phyloP scores from a whole-genome alignment of 2,329 filamentous ascomycete species.

The Sphaerostilbella broomeana region DNA sequence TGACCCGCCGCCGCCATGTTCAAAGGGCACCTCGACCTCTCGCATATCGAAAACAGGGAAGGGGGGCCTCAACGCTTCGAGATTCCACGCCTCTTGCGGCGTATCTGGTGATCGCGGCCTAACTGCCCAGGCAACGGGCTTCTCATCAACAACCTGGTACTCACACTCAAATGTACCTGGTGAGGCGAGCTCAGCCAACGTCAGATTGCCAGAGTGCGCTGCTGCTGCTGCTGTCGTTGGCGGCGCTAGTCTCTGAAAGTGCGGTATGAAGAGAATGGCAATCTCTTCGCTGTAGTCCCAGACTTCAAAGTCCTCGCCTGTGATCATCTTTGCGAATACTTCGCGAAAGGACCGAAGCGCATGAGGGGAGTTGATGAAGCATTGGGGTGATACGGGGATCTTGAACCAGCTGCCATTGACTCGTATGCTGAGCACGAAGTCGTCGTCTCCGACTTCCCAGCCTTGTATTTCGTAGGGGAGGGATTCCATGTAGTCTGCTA shows the following conservation, averaged over 20 bases:
- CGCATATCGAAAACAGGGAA: constrained; percentile 6
- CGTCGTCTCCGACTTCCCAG: constrained; percentile 12
- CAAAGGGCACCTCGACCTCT: constrained; percentile 9
- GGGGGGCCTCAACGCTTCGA: neutral
- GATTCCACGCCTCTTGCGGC: constrained; percentile 6
- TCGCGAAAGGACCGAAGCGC: constrained; percentile 4
- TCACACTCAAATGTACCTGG: constrained; percentile 8
- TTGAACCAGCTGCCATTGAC: constrained; percentile 9
- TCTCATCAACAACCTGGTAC: constrained; percentile 9
- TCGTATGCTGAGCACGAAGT: constrained; percentile 10
- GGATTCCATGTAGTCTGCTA: neutral
- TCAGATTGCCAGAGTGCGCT: constrained; percentile 10
- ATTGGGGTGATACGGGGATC: constrained; percentile 5
- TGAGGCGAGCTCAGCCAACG: constrained; percentile 7
- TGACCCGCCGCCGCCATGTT: neutral
- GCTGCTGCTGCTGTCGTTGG: too few species aligned
- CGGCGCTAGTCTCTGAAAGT: constrained; percentile 9
- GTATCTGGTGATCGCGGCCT: neutral
- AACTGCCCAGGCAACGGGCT: constrained; percentile 1
- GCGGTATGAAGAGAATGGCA: constrained; percentile 7
- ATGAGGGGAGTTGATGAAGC: constrained; percentile 10
- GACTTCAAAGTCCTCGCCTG: constrained; percentile 9
- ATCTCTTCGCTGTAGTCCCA: constrained; percentile 13
- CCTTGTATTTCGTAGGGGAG: constrained; percentile 9
- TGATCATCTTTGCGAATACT: constrained; percentile 5